Percentiles rank a stretch among this genome's conserved stretches.
phyloP scores from a whole-genome alignment of 495 filamentous ascomycete species.

The Parathielavia hyrcaniae region DNA sequence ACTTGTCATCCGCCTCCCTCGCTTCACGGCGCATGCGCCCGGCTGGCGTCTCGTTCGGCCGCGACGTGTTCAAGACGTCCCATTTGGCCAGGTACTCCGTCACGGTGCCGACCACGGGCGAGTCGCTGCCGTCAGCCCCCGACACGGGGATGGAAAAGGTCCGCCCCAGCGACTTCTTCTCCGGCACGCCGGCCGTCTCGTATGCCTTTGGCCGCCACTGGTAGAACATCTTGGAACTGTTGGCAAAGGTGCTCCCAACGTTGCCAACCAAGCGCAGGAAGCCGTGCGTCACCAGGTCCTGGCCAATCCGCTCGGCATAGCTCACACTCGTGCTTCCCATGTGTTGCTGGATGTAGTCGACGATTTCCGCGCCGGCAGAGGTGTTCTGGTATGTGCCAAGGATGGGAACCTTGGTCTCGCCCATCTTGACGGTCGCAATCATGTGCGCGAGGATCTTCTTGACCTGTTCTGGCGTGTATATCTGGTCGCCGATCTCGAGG shows the following conservation, averaged over 20 bases:
- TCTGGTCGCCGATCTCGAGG: constrained; percentile 82
- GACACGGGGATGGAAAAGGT: constrained; percentile 55
- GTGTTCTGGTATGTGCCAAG: constrained; percentile 91
- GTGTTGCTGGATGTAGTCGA: constrained; percentile 86
- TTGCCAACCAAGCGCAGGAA: constrained; percentile 88
- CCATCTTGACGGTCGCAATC: constrained; percentile 75
- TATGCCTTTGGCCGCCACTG: constrained; percentile 94
- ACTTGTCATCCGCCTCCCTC: constrained; percentile 83
- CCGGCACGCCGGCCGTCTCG: constrained; percentile 75
- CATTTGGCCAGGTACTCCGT: constrained; percentile 82
- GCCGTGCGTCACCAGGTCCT: constrained; percentile 81
- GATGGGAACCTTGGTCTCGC: constrained; percentile 90
- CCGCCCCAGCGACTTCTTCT: constrained; percentile 71
- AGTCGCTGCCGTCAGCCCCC: constrained; percentile 56
- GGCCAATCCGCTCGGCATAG: constrained; percentile 87
- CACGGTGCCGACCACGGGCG: constrained; percentile 68
- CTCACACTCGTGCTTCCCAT: constrained; percentile 76
- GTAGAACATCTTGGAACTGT: constrained; percentile 94
- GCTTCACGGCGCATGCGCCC: constrained; percentile 86
- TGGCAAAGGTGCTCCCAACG: constrained; percentile 92
- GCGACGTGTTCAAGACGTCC: constrained; percentile 84
- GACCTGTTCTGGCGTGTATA: constrained; percentile 73
- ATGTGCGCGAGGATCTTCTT: constrained; percentile 87
- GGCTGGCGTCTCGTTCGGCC: constrained; percentile 77
- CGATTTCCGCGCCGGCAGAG: constrained; percentile 83